These are phyloP conservation scores for Teunomyces panamensis DNA, from an alignment of 805 yeast species.

Conservation along the genomic window DNA sequence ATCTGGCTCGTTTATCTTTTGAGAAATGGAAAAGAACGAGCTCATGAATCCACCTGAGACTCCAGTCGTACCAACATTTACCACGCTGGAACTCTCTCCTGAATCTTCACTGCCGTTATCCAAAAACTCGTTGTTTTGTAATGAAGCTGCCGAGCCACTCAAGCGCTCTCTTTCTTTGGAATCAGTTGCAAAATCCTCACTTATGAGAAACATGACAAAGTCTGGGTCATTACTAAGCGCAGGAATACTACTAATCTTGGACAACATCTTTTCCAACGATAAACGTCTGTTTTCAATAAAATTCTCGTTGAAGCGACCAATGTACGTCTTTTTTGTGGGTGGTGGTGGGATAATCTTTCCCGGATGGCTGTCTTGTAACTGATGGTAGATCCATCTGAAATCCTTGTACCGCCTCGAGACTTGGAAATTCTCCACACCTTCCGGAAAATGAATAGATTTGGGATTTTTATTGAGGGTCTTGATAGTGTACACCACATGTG, in stretches of 20 bases:
- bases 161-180: conserved; percentile 67
- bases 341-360: conserved; percentile 88
- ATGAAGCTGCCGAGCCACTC: conserved; percentile 51
- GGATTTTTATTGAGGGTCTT: conserved; percentile 53
- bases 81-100: background rate
- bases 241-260: conserved; percentile 58
- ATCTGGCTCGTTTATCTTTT: conserved; percentile 74
- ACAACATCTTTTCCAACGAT: conserved; percentile 83
- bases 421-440: conserved; percentile 7
- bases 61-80: conserved; percentile 10
- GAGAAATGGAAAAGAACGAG: conserved; percentile 65
- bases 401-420: conserved; percentile 89
- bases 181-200: conserved; percentile 65
- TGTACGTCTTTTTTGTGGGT: conserved; percentile 91
- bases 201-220: conserved; percentile 71
- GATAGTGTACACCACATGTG: conserved; percentile 86
- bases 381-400: conserved; percentile 92
- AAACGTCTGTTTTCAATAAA: conserved; percentile 84
- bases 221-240: conserved; percentile 68
- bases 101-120: conserved; percentile 28
- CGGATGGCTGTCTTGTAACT: conserved; percentile 80
- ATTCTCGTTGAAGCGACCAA: conserved; percentile 87
- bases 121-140: conserved; percentile 28
- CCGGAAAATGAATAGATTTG: conserved; percentile 11
- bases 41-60: conserved; percentile 59